Base-by-base conservation (phyloP, 2,329 filamentous ascomycete species). In the Monilinia laxa region DNA sequence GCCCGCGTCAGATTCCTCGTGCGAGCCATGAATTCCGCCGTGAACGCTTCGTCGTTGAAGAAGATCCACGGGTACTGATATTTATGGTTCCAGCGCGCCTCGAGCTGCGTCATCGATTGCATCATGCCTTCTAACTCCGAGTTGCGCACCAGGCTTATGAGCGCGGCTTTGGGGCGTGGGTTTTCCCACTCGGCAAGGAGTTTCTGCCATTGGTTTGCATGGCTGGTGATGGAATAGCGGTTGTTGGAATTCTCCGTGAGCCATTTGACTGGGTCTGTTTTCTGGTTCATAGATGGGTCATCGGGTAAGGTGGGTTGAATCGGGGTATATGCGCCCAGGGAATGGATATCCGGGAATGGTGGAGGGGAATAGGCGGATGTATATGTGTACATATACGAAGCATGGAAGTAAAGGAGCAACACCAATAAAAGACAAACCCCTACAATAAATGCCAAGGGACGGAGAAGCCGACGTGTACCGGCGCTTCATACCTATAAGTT, bases 1-100 rank as follows among this genome's bases (percentile, higher is more conserved):
- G 90, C 90, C 66, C 86, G 86, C 2, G 91, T 94, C 49, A 86
- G 84, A 57, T 87, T 89, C 62, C 83, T 82, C 0, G 90, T 92
- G 67, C 81, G 80, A 47, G 80, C 79, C 76, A 91, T 93, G 81
- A 96, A 96, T 68, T 90, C 86, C 11, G 91, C 86, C 4, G 87
- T 88, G 75, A 96, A 93, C 4, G 88, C 87, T 63, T 89, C 85
- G 73, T 92, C 87, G 78, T 93, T 95, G 83, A 95, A 92, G 80
- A 96, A 94, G 53, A 91, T 89, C 90, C 92, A 96, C 55, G 92
- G 90, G 75, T 96, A 96, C 73, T 71, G 65, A 47, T 73, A 75
- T 70, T 91, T 92, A 75, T 81, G 80, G 75, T 96, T 96, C 88
- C 91, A 96, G 12, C 88, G 90, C 66, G 84, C 80, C 76, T 93